These are phyloP conservation scores for Malassezia nana DNA, from an alignment of 1,284 basidiomycete species.

Conservation along the genomic window DNA sequence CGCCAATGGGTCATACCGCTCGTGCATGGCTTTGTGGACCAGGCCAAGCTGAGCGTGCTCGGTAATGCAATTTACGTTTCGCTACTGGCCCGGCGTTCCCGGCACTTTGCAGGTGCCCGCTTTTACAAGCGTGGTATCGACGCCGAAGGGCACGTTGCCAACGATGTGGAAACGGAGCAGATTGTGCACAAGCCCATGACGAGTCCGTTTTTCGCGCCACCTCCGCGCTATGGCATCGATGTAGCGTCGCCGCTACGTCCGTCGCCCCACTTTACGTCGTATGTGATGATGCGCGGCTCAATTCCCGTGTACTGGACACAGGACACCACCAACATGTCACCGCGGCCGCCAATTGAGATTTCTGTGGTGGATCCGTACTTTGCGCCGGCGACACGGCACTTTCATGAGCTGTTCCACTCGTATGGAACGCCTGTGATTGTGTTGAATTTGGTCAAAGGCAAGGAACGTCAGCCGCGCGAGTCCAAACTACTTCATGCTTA, in stretches of 20 bases:
- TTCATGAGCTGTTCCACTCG: conserved; percentile 77
- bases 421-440: conserved; percentile 86
- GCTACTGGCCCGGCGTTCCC: conserved; percentile 81
- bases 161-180: conserved; percentile 98
- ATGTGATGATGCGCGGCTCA: conserved; percentile 90
- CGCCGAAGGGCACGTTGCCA: conserved; percentile 83
- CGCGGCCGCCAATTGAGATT: conserved; percentile 79
- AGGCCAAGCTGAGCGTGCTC: conserved; percentile 87
- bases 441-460: conserved; percentile 70
- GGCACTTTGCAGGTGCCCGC: conserved; percentile 89
- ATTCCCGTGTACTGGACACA: conserved; percentile 96
- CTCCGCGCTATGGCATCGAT: background rate
- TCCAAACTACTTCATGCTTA: conserved; percentile 88
- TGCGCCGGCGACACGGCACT: conserved; percentile 82
- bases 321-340: conserved; percentile 77
- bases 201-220: conserved; percentile 50
- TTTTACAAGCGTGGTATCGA: conserved; percentile 92
- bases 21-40: conserved; percentile 92
- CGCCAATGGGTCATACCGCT: conserved; percentile 79
- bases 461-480: conserved; percentile 68
- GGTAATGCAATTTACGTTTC: conserved; percentile 85
- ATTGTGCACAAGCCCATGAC: conserved; percentile 90
- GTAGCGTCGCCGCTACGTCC: background rate
- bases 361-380: conserved; percentile 92
- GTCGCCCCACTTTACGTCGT: conserved; percentile 76